Conservation (phyloP, 768 basidiomycete genomes). For the Gloeostereum incarnatum region DNA sequence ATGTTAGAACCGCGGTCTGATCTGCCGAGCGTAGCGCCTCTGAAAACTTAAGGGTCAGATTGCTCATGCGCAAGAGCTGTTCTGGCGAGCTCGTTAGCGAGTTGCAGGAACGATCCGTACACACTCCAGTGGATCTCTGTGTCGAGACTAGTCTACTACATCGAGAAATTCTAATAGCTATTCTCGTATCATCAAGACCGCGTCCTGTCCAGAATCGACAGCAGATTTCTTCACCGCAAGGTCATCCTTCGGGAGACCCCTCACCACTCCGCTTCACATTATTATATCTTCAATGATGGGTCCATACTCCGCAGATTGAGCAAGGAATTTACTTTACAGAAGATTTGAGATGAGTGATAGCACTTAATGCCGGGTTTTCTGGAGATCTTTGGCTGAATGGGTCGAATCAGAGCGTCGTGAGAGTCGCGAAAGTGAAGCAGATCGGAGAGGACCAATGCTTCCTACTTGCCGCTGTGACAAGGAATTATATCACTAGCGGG, state of each 20-base stretch:
- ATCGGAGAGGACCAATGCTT: conserved; percentile 61
- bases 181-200: too few species aligned
- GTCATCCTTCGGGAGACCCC: conserved; percentile 34
- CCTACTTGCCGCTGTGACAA: conserved; percentile 28
- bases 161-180: too few species aligned
- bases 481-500: neutral
- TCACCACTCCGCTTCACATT: conserved; percentile 32
- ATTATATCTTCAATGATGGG: conserved; percentile 37
- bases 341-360: conserved; percentile 19
- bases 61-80: too few species aligned
- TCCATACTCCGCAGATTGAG: conserved; percentile 25
- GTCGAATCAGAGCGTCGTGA: conserved; percentile 45
- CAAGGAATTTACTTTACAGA: conserved; percentile 27
- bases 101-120: too few species aligned
- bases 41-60: too few species aligned
- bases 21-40: too few species aligned
- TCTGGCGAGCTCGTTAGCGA: too few species aligned
- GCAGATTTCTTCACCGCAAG: conserved; percentile 43
- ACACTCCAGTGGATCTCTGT: too few species aligned
- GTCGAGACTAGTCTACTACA: too few species aligned
- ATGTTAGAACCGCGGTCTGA: too few species aligned
- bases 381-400: conserved; percentile 27
- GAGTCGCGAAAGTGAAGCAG: conserved; percentile 60
- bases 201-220: conserved; percentile 59
- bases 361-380: conserved; percentile 42